Evolutionary conservation across 345 rosid species (phyloP), one percentile per base, ranked within the genome.

Genomic region (Syzygium aqueum): DNA sequence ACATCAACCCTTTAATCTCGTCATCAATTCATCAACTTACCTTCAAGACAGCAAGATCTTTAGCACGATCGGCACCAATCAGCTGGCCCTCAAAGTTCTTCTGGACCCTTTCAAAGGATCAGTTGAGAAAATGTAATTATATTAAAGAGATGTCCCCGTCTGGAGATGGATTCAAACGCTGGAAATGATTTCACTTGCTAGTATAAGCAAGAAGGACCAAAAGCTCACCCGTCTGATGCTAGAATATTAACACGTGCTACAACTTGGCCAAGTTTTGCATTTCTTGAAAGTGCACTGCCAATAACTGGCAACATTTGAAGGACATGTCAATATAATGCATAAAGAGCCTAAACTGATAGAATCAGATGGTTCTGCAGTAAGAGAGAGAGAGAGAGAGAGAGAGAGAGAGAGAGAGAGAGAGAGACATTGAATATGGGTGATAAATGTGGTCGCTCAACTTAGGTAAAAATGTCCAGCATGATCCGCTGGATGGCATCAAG

Each of bases 41-140:
- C 97, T 96, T 95, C 90, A 97, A 91, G 85, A 97, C 98, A 89
- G 98, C 99, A 80, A 97, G 99, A 92, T 97, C 98, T 91, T 97
- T 97, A 25, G 93, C 84, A 87, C 98, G 98, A 89, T 97, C 97
- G 37, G 99, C 99, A 51, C 98, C 99, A 61, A 97, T 86, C 89
- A 97, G 92, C 91, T 88, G 94, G 37, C 98, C 99, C 93, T 96
- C 99, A 85, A 94, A 97, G 91, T 95, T 97, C 93, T 95, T 95
- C 89, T 95, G 98, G 82, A 96, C 92, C 94, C 99, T 96, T 89
- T 85, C 80, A 87, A 49, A 88, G 84, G 16, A 87, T 61, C 40
- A 92, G 25, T 77, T 85, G 84, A 85, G 54, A 85, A 50, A 14
- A 40, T n/a, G 28, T 52, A 19, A 37, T 51, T 2, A 25, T 22